Conservation (phyloP, 1,284 basidiomycete species). For the Irpex sp. region DNA sequence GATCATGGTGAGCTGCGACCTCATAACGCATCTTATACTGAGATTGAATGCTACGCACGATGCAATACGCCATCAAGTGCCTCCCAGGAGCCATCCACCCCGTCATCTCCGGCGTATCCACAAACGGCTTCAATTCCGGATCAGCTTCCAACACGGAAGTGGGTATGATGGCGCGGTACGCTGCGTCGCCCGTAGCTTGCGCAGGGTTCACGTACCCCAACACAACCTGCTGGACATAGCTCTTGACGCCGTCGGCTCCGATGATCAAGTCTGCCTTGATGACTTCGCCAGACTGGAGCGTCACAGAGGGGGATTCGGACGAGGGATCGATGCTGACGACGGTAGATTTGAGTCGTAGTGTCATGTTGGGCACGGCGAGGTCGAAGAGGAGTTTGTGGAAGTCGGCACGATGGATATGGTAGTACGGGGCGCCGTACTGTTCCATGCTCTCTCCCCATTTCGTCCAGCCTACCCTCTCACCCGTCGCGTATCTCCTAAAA, state of each 20-base stretch:
- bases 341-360: conserved; percentile 42
- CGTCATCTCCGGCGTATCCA: conserved; percentile 39
- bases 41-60: conserved; percentile 25
- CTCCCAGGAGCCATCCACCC: conserved; percentile 40
- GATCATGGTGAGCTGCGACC: background rate
- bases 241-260: conserved; percentile 47
- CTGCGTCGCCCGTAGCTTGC: conserved; percentile 50
- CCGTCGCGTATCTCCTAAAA: conserved; percentile 37
- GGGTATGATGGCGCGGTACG: conserved; percentile 46
- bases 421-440: conserved; percentile 43
- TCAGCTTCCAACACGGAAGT: conserved; percentile 42
- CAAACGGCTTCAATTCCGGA: conserved; percentile 42
- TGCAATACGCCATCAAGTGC: conserved; percentile 41
- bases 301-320: conserved; percentile 29
- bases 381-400: conserved; percentile 51
- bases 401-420: conserved; percentile 54
- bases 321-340: conserved; percentile 39
- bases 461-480: conserved; percentile 41
- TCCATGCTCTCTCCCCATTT: conserved; percentile 34
- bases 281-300: conserved; percentile 34
- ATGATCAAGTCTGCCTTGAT: conserved; percentile 38
- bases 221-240: conserved; percentile 46
- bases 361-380: conserved; percentile 40
- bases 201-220: conserved; percentile 28
- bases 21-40: too few relatives aligned